Percentiles rank a stretch among this genome's conserved stretches.
These are phyloP conservation scores for Penicillium flavigenum DNA, from an alignment of 495 filamentous ascomycete genomes.

Conservation along the genomic window DNA sequence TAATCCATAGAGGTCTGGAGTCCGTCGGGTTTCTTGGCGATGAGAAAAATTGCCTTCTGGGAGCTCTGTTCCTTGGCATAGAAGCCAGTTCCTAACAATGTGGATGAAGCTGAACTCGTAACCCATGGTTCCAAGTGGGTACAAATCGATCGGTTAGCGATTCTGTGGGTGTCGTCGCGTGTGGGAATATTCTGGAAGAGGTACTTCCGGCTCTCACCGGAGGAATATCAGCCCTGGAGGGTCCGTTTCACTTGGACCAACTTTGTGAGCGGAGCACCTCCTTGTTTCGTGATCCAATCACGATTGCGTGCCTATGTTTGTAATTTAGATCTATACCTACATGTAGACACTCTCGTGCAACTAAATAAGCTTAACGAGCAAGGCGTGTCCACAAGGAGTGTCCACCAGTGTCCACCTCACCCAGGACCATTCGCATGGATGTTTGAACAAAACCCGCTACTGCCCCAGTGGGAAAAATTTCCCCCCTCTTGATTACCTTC, in stretches of 20 bases:
- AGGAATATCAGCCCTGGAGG: slow-evolving; percentile 2
- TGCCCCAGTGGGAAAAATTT: not conserved
- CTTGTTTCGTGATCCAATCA: not conserved
- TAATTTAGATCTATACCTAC: not conserved
- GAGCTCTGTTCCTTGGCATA: too few relatives aligned
- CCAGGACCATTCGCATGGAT: slow-evolving; percentile 5
- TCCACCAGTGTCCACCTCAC: slow-evolving; percentile 17
- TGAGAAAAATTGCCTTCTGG: too few relatives aligned
- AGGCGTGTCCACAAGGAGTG: slow-evolving; percentile 2
- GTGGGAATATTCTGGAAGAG: not conserved
- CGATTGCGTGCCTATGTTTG: not conserved
- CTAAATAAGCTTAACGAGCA: slow-evolving; percentile 9
- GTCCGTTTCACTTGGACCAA: slow-evolving; percentile 14
- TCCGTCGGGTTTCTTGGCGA: too few relatives aligned
- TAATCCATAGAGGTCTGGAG: too few relatives aligned
- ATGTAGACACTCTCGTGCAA: not conserved
- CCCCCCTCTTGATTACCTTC: not conserved
- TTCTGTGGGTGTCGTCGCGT: not conserved
- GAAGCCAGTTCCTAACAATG: too few relatives aligned
- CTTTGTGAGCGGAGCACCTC: not conserved
- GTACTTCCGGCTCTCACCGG: not conserved
- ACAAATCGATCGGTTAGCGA: not conserved
- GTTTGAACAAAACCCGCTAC: slow-evolving; percentile 12
- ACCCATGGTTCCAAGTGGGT: not conserved
- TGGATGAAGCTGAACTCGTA: not conserved